Percentiles rank a stretch among this genome's conserved stretches.
Conservation (phyloP, 352 stramenopile genomes). For the Saprolegnia diclina region DNA sequence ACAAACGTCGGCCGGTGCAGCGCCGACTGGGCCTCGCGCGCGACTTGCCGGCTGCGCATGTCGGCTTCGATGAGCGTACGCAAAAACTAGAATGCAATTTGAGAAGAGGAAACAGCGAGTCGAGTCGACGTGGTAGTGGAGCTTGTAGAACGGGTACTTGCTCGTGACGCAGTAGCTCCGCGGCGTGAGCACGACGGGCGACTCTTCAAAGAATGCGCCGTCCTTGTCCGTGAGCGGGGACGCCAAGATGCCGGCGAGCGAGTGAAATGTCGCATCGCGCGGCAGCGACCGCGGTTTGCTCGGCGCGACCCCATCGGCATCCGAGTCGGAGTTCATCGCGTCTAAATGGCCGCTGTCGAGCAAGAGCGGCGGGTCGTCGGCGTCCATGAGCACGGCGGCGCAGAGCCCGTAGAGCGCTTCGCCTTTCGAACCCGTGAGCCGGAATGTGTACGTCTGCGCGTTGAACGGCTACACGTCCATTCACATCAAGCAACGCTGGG, state of each 20-base stretch:
- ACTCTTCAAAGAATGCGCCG: constrained; percentile 1
- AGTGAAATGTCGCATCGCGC: neutral
- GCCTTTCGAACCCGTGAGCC: constrained; percentile 75
- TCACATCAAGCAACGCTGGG: neutral
- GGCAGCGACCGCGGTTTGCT: neutral
- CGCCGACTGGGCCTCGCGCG: constrained; percentile 4
- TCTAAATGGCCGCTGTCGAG: constrained; percentile 8
- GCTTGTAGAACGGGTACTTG: constrained; percentile 84
- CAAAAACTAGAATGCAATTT: constrained; percentile 37
- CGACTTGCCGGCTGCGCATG: constrained; percentile 32
- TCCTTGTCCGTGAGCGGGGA: constrained; percentile 15
- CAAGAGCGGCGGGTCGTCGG: constrained; percentile 16
- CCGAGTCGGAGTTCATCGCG: neutral
- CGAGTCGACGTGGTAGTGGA: constrained; percentile 73
- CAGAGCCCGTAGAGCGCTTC: constrained; percentile 79
- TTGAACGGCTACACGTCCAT: constrained; percentile 37
- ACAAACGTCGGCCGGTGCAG: neutral
- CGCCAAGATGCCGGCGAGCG: constrained; percentile 23
- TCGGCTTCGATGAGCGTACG: constrained; percentile 71
- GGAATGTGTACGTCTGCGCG: constrained; percentile 73
- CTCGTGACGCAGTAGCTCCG: constrained; percentile 81
- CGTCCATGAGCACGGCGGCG: constrained; percentile 52
- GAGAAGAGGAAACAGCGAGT: neutral
- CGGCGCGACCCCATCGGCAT: neutral
- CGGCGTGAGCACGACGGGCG: constrained; percentile 36